Conservation (phyloP, 2,329 filamentous ascomycete species). For the Aspergillus udagawae region DNA sequence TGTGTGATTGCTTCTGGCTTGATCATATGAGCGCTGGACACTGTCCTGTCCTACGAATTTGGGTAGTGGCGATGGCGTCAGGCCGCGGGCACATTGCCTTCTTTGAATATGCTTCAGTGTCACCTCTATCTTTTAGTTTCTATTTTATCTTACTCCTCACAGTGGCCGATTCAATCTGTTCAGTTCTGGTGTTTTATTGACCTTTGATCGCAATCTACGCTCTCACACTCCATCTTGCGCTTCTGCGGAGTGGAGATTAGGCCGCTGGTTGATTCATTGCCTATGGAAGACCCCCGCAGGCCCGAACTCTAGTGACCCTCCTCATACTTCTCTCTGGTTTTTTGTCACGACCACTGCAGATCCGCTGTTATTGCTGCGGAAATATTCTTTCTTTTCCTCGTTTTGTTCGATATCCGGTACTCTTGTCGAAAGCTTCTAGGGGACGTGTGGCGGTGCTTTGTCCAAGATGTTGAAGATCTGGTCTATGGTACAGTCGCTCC, state of each 20-base stretch:
- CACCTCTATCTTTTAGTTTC: background rate
- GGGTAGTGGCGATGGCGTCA: background rate
- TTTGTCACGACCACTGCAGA: background rate
- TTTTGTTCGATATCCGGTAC: background rate
- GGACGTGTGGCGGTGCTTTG: constrained; percentile 16
- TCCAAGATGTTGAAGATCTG: constrained; percentile 95
- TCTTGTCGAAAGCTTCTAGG: background rate
- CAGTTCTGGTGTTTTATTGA: background rate
- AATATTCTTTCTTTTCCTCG: background rate
- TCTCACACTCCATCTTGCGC: background rate
- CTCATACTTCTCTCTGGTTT: background rate
- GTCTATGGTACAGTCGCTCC: constrained; percentile 72
- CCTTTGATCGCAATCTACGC: background rate
- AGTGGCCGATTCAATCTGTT: background rate
- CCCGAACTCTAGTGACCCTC: background rate
- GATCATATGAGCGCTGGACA: background rate
- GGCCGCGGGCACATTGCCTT: background rate
- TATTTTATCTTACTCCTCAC: background rate
- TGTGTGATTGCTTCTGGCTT: background rate
- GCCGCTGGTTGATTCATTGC: background rate
- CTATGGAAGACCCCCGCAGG: background rate
- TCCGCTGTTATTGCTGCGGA: background rate
- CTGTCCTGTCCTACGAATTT: background rate
- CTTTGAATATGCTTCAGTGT: background rate
- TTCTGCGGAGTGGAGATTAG: background rate